phyloP scores from a whole-genome alignment of 345 rosid genomes.

The Eucalyptus polybractea region DNA sequence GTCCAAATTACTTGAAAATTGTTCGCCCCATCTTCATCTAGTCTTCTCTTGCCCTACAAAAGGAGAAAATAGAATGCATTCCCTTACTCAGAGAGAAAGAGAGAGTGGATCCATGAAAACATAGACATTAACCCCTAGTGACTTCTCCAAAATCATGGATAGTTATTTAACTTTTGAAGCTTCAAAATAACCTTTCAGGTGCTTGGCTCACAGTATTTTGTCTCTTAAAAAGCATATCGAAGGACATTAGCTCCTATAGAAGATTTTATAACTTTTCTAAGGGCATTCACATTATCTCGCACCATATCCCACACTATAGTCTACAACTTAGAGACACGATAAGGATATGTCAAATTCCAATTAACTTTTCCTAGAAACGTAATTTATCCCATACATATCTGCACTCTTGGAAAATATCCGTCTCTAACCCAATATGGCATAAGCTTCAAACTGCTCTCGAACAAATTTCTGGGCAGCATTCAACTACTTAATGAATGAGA shows the following conservation, averaged over 20 bases:
- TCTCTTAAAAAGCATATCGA: not conserved
- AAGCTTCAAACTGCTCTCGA: not conserved
- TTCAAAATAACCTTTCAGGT: not conserved
- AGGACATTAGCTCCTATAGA: not conserved
- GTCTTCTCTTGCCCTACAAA: slow-evolving; percentile 84
- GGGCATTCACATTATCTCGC: not conserved
- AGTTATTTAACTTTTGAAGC: not conserved
- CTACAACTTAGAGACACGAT: not conserved
- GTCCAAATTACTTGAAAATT: slow-evolving; percentile 20
- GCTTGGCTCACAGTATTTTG: not conserved
- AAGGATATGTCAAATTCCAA: not conserved
- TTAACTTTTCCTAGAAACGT: not conserved
- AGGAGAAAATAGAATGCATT: slow-evolving; percentile 21
- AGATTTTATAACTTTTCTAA: not conserved
- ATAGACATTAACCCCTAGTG: not conserved
- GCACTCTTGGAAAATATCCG: not conserved
- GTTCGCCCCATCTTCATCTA: slow-evolving; percentile 66
- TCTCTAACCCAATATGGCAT: not conserved
- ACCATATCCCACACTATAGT: not conserved
- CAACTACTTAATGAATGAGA: not conserved
- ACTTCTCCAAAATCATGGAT: not conserved
- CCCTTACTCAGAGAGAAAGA: slow-evolving; percentile 16
- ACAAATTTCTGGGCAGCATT: not conserved
- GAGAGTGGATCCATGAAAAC: too few relatives aligned
- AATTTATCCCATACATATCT: not conserved